Evolutionary conservation across 2,329 filamentous ascomycete genomes (phyloP).

Genomic region (Fusarium tanahbumbuense): DNA sequence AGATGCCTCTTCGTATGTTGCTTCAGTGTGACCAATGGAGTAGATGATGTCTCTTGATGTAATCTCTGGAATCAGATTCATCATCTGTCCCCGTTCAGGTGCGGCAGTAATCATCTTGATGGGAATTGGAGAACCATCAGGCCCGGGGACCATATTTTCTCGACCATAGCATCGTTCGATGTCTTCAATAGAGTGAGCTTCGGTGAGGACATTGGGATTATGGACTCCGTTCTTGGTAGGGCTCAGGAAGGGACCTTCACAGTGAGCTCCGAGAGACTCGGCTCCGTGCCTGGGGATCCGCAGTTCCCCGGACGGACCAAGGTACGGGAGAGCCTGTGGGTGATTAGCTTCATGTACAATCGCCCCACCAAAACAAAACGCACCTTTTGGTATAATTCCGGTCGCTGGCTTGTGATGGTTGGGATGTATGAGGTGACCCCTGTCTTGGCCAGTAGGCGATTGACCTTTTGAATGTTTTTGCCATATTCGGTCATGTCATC

Average conservation of each 20-base stretch:
- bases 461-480: conserved; percentile 77
- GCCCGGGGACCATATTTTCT: conserved; percentile 67
- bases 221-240: conserved; percentile 89
- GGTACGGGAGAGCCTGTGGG: conserved; percentile 73
- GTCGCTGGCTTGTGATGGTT: conserved; percentile 82
- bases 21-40: conserved; percentile 88
- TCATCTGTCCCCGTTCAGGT: conserved; percentile 81
- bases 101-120: conserved; percentile 89
- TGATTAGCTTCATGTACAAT: conserved; percentile 40
- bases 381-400: conserved; percentile 85
- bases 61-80: conserved; percentile 74
- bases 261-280: conserved; percentile 89
- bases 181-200: conserved; percentile 72
- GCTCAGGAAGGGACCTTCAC: conserved; percentile 89
- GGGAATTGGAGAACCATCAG: conserved; percentile 53
- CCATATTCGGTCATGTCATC: conserved; percentile 75
- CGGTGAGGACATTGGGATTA: conserved; percentile 76
- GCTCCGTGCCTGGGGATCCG: conserved; percentile 76
- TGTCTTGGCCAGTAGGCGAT: conserved; percentile 76
- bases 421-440: conserved; percentile 91
- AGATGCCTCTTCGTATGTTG: conserved; percentile 84
- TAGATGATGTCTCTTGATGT: conserved; percentile 75
- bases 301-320: conserved; percentile 74
- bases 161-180: conserved; percentile 78
- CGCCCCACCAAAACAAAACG: conserved; percentile 34